phyloP scores from a whole-genome alignment of 495 filamentous ascomycete genomes.

The Platismatia glauca region DNA sequence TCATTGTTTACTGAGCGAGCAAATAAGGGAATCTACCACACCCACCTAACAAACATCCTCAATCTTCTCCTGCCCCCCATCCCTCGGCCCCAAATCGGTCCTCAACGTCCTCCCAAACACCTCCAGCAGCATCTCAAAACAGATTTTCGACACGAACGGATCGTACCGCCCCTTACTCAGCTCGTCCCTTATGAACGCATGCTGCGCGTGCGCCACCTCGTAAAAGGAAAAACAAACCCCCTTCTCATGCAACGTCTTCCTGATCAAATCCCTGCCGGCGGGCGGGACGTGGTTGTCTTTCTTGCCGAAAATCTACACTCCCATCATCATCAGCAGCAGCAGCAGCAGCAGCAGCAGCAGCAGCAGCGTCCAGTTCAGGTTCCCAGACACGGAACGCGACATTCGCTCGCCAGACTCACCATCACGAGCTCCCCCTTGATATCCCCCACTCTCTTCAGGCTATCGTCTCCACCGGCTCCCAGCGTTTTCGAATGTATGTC shows the following conservation, averaged over 20 bases:
- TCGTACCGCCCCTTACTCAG: slow-evolving; percentile 89
- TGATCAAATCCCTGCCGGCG: slow-evolving; percentile 75
- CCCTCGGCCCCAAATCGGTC: slow-evolving; percentile 57
- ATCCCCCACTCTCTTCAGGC: slow-evolving; percentile 53
- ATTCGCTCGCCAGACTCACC: too few species aligned
- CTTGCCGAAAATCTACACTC: slow-evolving; percentile 65
- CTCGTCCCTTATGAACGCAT: slow-evolving; percentile 95
- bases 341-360: too few species aligned
- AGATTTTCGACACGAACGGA: slow-evolving; percentile 75
- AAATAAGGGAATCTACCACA: too few species aligned
- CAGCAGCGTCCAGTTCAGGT: too few species aligned
- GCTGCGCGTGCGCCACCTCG: slow-evolving; percentile 86
- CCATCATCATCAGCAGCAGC: too few species aligned
- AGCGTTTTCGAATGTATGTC: slow-evolving; percentile 76
- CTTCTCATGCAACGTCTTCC: slow-evolving; percentile 68
- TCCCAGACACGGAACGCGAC: too few species aligned
- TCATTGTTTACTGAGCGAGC: too few species aligned
- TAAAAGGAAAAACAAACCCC: slow-evolving; percentile 74
- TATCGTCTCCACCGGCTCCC: slow-evolving; percentile 61
- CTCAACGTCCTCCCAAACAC: slow-evolving; percentile 72
- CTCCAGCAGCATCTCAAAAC: slow-evolving; percentile 86
- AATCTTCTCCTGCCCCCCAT: slow-evolving; percentile 30
- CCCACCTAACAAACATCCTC: slow-evolving; percentile 26
- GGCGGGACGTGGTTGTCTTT: slow-evolving; percentile 85
- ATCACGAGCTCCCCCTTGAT: slow-evolving; percentile 72